Evolutionary conservation across 169 alveolate genomes (phyloP).

Genomic region (Plasmodium coatneyi): DNA sequence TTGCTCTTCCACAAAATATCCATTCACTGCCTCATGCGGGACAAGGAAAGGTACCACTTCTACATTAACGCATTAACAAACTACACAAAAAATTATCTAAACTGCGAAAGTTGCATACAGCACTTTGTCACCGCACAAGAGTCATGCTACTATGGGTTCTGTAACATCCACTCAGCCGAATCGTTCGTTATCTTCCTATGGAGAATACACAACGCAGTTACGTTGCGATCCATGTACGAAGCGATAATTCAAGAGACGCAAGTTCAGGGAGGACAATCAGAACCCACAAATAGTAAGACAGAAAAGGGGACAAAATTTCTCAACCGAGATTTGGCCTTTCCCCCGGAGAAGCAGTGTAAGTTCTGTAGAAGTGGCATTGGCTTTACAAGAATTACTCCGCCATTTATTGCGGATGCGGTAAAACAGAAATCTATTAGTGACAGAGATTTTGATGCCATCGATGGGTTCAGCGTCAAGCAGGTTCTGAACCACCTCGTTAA

Average conservation of each 20-base stretch:
- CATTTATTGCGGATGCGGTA: neutral
- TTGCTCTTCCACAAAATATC: constrained; percentile 51
- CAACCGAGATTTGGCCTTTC: constrained; percentile 45
- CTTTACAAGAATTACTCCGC: constrained; percentile 30
- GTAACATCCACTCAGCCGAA: constrained; percentile 67
- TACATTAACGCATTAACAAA: constrained; percentile 19
- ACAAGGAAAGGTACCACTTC: constrained; percentile 19
- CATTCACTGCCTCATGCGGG: constrained; percentile 19
- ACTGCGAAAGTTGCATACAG: constrained; percentile 36
- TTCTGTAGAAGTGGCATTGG: constrained; percentile 48
- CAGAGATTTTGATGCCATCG: constrained; percentile 38
- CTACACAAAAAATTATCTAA: constrained; percentile 34
- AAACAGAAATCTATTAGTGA: neutral
- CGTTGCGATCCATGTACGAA: constrained; percentile 50
- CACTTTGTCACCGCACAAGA: constrained; percentile 60
- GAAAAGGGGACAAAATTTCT: neutral
- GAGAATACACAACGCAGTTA: constrained; percentile 70
- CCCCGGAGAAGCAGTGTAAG: constrained; percentile 26
- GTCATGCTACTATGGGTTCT: constrained; percentile 48
- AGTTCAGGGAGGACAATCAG: neutral
- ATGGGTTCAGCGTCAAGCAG: constrained; percentile 21
- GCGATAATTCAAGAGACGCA: neutral
- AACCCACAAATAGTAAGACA: neutral
- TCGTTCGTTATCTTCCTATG: constrained; percentile 38
- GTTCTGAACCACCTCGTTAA: constrained; percentile 4